phyloP scores from a whole-genome alignment of 139 green algal genomes.

The Coelastrella sp. region DNA sequence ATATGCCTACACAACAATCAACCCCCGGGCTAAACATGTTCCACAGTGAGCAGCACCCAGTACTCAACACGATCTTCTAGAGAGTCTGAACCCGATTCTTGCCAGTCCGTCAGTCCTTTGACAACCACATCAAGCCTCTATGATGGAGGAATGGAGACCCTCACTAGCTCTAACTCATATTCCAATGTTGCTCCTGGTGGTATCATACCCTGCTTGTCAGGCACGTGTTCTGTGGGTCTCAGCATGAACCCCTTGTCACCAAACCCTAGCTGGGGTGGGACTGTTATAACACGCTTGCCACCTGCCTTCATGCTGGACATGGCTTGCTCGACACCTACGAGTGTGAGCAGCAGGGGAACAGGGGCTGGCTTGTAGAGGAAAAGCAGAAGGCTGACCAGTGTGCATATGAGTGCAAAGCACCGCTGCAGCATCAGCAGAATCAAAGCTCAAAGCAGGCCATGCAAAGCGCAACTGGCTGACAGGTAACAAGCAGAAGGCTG shows the following conservation, averaged over 20 bases:
- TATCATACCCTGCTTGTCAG: conserved; percentile 82
- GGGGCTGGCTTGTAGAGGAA: too few species aligned
- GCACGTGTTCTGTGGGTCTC: conserved; percentile 79
- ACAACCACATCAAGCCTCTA: not conserved
- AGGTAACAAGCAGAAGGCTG: too few species aligned
- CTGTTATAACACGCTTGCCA: conserved; percentile 73
- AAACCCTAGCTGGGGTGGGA: conserved; percentile 85
- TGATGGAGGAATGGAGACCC: conserved; percentile 85
- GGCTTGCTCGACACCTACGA: conserved; percentile 72
- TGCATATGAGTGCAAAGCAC: too few species aligned
- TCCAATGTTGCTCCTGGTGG: conserved; percentile 74
- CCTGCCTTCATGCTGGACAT: conserved; percentile 84
- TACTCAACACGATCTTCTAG: too few species aligned
- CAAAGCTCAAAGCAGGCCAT: too few species aligned
- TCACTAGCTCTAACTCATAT: conserved; percentile 83
- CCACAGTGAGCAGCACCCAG: too few species aligned
- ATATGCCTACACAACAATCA: too few species aligned
- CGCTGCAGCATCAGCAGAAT: not conserved
- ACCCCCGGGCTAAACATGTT: too few species aligned
- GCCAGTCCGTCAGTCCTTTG: too few species aligned
- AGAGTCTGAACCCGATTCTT: too few species aligned
- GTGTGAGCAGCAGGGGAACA: not conserved
- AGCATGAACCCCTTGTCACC: conserved; percentile 76
- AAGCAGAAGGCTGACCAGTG: too few species aligned
- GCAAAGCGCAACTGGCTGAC: too few species aligned